Evolutionary conservation across 768 basidiomycete genomes (phyloP), one percentile per base, ranked within the genome.

Genomic region (Dioszegia crocea): DNA sequence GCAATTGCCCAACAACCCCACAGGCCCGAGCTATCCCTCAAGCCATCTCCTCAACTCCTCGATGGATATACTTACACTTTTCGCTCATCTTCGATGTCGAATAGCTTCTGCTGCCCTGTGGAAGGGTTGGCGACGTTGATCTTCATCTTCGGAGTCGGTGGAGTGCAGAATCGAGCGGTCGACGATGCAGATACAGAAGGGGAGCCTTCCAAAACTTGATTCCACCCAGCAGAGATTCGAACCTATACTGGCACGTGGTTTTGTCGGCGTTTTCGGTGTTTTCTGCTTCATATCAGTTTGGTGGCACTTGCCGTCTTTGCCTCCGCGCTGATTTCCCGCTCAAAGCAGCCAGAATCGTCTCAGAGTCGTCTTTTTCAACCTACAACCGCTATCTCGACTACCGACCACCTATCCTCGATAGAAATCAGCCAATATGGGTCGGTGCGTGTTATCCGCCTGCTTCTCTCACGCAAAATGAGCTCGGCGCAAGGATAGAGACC

Each of bases 61-160:
- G 51, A 36, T 47, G 40, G 24, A 30, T 45, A 24, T 16, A 75
- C 74, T 65, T 60, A 75, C 74, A 65, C 65, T 60, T 67, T 67
- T 76, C 84, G 86, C 81, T 94, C 92, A 76, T 94, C 90, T 71
- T 94, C 93, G 78, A 93, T 75, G 76, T 93, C 91, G 82, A 94
- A 80, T 78, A 88, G 85, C 83, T 97, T 98, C 87, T 96, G 93
- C 75, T 87, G 87, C 79, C 92, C 93, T 58, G 93, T 98, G 66
- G 92, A 92, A 80, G 91, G 91, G 84, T 94, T 91, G 79, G 93
- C 89, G 78, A 98, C 88, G 83, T 94, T 94, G 81, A 96, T 81
- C 86, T 96, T 94, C 93, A 96, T 96, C 77, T 82, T 89, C 47
- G 2, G 23, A 33, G 33, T 33, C 6, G 33, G 33, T 33, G 8